Percentiles rank a stretch among this genome's conserved stretches.
phyloP scores from a whole-genome alignment of 2,329 filamentous ascomycete species.

The Beauveria caledonica region DNA sequence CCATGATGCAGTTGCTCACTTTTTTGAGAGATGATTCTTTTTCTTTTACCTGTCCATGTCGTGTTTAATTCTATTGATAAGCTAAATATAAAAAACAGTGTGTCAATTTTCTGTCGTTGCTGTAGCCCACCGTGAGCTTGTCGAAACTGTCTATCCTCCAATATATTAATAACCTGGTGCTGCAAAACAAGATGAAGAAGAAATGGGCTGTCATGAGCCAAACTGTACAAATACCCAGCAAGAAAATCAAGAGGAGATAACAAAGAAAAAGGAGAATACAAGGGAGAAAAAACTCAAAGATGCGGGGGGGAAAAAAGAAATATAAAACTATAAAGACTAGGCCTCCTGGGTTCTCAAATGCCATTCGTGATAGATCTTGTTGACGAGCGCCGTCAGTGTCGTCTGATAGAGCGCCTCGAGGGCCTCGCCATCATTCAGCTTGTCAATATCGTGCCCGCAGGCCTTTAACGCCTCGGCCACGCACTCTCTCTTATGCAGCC shows the following conservation, averaged over 20 bases:
- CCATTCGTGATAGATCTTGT: not conserved
- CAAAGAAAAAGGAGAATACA: not conserved
- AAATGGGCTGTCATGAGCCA: too few relatives aligned
- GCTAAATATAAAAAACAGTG: too few relatives aligned
- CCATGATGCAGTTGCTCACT: not conserved
- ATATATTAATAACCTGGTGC: too few relatives aligned
- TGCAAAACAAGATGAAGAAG: too few relatives aligned
- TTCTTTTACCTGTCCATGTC: not conserved
- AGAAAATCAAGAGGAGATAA: not conserved
- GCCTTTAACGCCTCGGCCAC: not conserved
- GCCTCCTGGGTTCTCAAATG: not conserved
- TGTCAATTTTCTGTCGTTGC: too few relatives aligned
- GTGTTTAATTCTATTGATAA: not conserved
- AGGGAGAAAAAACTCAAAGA: not conserved
- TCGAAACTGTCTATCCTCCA: too few relatives aligned
- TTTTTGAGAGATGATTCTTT: not conserved
- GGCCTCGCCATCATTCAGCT: constrained; percentile 18
- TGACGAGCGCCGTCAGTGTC: not conserved
- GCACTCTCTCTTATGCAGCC: not conserved
- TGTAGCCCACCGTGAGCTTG: too few relatives aligned
- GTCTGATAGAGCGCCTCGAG: not conserved
- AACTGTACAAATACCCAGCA: too few relatives aligned
- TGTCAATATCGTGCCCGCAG: constrained; percentile 11
- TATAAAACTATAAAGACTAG: not conserved
- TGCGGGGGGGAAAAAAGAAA: not conserved